Evolutionary conservation across 2,329 filamentous ascomycete species (phyloP).

Genomic region (Hawksworthiomyces lignivorus): DNA sequence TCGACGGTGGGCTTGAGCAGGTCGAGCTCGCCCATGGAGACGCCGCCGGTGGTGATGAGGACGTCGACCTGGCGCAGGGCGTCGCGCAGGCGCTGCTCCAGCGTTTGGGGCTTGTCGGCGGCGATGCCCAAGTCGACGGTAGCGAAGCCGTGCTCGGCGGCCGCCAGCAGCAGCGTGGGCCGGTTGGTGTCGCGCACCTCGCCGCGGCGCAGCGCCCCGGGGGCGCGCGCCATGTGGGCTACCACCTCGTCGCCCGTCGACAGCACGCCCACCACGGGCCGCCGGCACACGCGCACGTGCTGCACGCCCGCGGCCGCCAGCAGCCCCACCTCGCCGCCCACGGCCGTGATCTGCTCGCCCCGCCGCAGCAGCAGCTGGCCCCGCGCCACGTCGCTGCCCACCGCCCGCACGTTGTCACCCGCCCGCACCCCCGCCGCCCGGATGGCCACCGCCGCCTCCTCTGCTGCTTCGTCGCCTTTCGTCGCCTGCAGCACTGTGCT

Average conservation of each 20-base stretch:
- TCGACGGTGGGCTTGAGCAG: constrained; percentile 95
- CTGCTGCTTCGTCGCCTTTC: constrained; percentile 67
- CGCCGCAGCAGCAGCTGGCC: constrained; percentile 63
- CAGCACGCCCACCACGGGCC: constrained; percentile 74
- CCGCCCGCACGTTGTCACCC: constrained; percentile 83
- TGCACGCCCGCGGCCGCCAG: constrained; percentile 75
- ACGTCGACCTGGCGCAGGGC: constrained; percentile 70
- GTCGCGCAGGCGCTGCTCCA: constrained; percentile 70
- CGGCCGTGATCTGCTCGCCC: constrained; percentile 75
- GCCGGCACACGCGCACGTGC: constrained; percentile 64
- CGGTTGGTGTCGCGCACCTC: constrained; percentile 93
- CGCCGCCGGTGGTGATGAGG: constrained; percentile 85
- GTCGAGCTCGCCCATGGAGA: constrained; percentile 96
- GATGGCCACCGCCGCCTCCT: constrained; percentile 85
- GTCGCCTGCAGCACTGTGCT: constrained; percentile 71
- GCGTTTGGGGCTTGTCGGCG: constrained; percentile 59
- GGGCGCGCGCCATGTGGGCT: constrained; percentile 49
- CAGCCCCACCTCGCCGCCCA: constrained; percentile 86
- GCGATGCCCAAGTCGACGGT: constrained; percentile 82
- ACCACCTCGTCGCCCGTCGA: constrained; percentile 96
- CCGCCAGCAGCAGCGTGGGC: constrained; percentile 74
- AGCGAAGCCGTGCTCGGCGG: constrained; percentile 65
- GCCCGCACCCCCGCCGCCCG: constrained; percentile 65
- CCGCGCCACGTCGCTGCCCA: constrained; percentile 76
- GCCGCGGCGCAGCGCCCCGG: constrained; percentile 58